phyloP scores from a whole-genome alignment of 495 filamentous ascomycete genomes.

The Xylaria castorea region DNA sequence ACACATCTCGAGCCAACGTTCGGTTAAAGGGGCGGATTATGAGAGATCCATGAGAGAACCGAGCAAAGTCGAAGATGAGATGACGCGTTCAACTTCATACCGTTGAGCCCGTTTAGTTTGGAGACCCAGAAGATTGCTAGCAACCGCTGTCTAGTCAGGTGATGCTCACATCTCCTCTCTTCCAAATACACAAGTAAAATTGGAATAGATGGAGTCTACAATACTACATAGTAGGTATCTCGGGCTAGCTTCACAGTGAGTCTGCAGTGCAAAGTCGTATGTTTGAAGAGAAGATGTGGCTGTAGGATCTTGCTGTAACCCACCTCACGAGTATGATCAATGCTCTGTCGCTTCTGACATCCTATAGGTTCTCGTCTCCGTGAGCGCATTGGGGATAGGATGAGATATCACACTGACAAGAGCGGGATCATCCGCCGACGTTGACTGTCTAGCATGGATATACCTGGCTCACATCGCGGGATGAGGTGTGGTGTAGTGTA shows the following conservation, averaged over 20 bases:
- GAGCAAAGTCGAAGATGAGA: neutral
- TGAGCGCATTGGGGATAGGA: neutral
- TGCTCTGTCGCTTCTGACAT: neutral
- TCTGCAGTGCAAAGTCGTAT: neutral
- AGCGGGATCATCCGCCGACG: slow-evolving; percentile 19
- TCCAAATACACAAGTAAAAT: neutral
- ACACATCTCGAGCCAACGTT: neutral
- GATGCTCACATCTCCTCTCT: neutral
- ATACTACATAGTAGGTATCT: slow-evolving; percentile 3
- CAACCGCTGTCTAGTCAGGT: slow-evolving; percentile 1
- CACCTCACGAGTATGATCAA: slow-evolving; percentile 6
- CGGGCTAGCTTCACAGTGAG: neutral
- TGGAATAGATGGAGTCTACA: neutral
- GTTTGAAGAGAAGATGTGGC: slow-evolving; percentile 2
- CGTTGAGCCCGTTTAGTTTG: neutral
- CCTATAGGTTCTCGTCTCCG: slow-evolving; percentile 2
- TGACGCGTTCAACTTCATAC: slow-evolving; percentile 10
- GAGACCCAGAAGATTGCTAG: neutral
- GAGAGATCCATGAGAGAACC: neutral
- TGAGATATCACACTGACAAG: slow-evolving; percentile 1
- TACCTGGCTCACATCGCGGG: slow-evolving; percentile 8
- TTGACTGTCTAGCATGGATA: slow-evolving; percentile 6
- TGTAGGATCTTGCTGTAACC: slow-evolving; percentile 21
- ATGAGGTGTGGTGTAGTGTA: slow-evolving; percentile 25
- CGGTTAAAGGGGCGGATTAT: neutral